Evolutionary conservation across 495 filamentous ascomycete genomes (phyloP).

Genomic region (Tricharina praecox): DNA sequence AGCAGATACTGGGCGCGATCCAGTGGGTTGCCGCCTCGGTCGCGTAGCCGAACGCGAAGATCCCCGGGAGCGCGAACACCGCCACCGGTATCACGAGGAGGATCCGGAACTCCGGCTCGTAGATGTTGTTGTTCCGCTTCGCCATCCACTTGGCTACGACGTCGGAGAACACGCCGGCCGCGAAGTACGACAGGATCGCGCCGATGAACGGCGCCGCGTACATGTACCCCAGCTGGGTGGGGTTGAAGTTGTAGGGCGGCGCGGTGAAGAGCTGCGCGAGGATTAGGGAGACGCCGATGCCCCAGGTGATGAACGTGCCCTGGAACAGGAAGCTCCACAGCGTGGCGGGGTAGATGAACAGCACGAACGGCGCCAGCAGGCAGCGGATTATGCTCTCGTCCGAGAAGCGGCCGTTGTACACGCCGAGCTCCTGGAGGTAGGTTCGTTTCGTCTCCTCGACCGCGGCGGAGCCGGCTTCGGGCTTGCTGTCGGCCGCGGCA

Average conservation of each 20-base stretch:
- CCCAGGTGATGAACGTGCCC: constrained; percentile 32
- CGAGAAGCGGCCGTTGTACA: constrained; percentile 29
- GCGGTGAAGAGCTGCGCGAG: constrained; percentile 30
- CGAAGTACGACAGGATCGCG: constrained; percentile 31
- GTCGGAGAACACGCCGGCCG: constrained; percentile 33
- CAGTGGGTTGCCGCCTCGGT: constrained; percentile 28
- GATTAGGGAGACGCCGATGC: constrained; percentile 28
- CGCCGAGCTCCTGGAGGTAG: constrained; percentile 27
- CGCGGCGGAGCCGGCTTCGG: background rate
- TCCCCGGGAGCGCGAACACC: constrained; percentile 28
- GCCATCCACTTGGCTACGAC: constrained; percentile 33
- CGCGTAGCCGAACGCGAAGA: constrained; percentile 32
- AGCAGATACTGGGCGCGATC: constrained; percentile 30
- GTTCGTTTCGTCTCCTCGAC: constrained; percentile 26
- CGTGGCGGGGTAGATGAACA: constrained; percentile 30
- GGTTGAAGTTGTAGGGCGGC: constrained; percentile 30
- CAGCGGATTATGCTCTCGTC: constrained; percentile 29
- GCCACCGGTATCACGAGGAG: constrained; percentile 32
- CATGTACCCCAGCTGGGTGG: constrained; percentile 30
- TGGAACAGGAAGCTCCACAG: constrained; percentile 32
- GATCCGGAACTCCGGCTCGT: constrained; percentile 40
- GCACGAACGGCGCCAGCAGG: constrained; percentile 27
- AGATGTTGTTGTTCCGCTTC: constrained; percentile 34
- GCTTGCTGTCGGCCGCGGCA: background rate
- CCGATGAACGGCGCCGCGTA: constrained; percentile 34